Conservation (phyloP, 192 early-diverging fungal species). For the Lobosporangium transversale region DNA sequence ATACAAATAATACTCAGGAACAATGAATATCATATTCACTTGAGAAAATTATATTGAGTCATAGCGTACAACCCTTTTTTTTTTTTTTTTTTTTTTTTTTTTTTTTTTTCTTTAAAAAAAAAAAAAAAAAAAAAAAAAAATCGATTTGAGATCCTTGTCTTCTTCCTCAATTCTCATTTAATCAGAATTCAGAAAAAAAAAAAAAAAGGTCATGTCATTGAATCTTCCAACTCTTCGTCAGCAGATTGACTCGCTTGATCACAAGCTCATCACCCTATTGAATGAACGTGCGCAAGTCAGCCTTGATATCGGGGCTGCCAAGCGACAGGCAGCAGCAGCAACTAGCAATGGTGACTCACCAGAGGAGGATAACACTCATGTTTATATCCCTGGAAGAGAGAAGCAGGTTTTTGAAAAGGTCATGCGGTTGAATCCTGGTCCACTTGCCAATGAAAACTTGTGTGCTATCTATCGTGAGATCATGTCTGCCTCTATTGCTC, state of each 20-base stretch:
- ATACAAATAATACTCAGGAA: no score
- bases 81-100: neutral
- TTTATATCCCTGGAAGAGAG: constrained; percentile 81
- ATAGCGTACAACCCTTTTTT: neutral
- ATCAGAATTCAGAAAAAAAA: neutral
- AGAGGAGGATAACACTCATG: constrained; percentile 63
- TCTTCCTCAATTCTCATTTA: neutral
- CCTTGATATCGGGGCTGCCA: constrained; percentile 81
- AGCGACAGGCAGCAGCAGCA: constrained; percentile 57
- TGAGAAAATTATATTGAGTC: neutral
- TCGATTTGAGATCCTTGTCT: no score
- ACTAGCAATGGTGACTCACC: constrained; percentile 16
- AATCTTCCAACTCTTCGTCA: constrained; percentile 68
- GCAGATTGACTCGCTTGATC: constrained; percentile 80
- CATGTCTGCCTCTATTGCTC: constrained; percentile 90
- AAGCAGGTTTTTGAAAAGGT: constrained; percentile 82
- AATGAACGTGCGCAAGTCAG: constrained; percentile 86
- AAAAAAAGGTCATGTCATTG: constrained; percentile 19
- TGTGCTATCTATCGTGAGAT: constrained; percentile 72
- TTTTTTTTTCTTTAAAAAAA: constrained; percentile 6
- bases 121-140: no score
- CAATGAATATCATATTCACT: no score
- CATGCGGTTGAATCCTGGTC: constrained; percentile 77
- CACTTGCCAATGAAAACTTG: constrained; percentile 60
- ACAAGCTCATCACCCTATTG: constrained; percentile 75